Evolutionary conservation across 768 basidiomycete species (phyloP).

Genomic region (Xerocomellus amylosporus): DNA sequence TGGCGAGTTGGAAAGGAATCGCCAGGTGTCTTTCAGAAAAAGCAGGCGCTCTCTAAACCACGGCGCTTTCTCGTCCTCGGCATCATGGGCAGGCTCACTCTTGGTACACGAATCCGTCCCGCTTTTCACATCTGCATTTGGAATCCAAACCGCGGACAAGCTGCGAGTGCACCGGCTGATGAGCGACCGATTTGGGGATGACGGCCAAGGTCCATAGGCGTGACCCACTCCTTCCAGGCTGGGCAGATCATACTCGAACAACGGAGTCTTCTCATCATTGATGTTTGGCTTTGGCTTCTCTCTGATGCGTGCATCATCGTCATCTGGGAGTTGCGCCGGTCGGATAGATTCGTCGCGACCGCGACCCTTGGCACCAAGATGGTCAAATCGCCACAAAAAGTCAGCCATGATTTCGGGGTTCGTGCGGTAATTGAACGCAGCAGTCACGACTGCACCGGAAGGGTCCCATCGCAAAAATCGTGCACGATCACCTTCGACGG

Average conservation of each 20-base stretch:
- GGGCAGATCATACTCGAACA: not conserved
- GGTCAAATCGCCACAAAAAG: not conserved
- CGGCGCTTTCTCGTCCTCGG: too few relatives aligned
- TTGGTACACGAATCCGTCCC: too few relatives aligned
- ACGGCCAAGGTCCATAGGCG: not conserved
- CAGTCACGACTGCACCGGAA: not conserved
- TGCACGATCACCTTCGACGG: slow-evolving; percentile 25
- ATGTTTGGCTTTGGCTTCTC: not conserved
- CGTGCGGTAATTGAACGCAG: not conserved
- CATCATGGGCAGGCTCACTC: too few relatives aligned
- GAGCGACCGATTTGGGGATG: not conserved
- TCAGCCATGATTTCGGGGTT: not conserved
- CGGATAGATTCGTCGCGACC: not conserved
- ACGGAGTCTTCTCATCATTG: not conserved
- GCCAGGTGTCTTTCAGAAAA: too few relatives aligned
- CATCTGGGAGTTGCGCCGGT: not conserved
- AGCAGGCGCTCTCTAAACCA: too few relatives aligned
- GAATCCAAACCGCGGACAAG: not conserved
- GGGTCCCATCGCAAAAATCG: slow-evolving; percentile 38
- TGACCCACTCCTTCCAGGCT: not conserved
- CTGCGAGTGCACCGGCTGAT: slow-evolving; percentile 1
- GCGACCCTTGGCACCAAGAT: not conserved
- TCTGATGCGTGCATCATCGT: not conserved
- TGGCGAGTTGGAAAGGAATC: too few relatives aligned
- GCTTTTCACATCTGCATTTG: not conserved